Conservation (phyloP, 2,329 filamentous ascomycete genomes). For the Diaporthe citri region DNA sequence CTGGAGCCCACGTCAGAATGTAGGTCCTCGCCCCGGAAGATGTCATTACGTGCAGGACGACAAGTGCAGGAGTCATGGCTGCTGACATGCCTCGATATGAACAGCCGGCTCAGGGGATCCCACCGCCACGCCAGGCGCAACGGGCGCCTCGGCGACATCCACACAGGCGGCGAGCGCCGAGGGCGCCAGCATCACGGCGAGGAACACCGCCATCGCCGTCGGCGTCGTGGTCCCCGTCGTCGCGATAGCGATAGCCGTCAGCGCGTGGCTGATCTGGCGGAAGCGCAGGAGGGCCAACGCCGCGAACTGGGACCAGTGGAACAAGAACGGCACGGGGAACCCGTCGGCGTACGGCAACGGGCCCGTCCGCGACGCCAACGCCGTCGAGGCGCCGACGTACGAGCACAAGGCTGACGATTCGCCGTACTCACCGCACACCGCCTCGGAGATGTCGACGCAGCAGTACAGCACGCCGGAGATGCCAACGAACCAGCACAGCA, state of each 20-base stretch:
- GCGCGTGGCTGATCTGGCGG: conserved; percentile 16
- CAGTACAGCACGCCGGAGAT: neutral
- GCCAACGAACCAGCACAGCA: neutral
- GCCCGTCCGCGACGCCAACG: conserved; percentile 13
- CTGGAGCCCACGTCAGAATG: conserved; percentile 24
- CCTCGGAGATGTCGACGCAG: neutral
- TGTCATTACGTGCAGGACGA: neutral
- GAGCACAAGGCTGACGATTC: neutral
- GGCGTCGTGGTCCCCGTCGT: conserved; percentile 22
- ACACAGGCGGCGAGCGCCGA: neutral
- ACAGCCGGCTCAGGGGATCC: neutral
- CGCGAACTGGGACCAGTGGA: conserved; percentile 12
- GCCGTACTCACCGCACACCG: neutral
- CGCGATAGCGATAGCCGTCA: conserved; percentile 1
- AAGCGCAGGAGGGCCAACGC: conserved; percentile 18
- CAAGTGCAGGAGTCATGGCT: no score
- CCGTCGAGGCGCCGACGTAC: conserved; percentile 23
- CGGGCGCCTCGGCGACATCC: neutral
- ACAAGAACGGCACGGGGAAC: conserved; percentile 11
- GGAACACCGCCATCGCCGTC: conserved; percentile 14
- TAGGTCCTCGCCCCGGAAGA: neutral
- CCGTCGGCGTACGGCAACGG: conserved; percentile 4
- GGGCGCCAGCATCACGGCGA: neutral
- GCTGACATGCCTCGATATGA: neutral
- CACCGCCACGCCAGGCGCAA: conserved; percentile 7